Base-by-base conservation (phyloP, 2,329 filamentous ascomycete species). In the Trichoderma koningiopsis region DNA sequence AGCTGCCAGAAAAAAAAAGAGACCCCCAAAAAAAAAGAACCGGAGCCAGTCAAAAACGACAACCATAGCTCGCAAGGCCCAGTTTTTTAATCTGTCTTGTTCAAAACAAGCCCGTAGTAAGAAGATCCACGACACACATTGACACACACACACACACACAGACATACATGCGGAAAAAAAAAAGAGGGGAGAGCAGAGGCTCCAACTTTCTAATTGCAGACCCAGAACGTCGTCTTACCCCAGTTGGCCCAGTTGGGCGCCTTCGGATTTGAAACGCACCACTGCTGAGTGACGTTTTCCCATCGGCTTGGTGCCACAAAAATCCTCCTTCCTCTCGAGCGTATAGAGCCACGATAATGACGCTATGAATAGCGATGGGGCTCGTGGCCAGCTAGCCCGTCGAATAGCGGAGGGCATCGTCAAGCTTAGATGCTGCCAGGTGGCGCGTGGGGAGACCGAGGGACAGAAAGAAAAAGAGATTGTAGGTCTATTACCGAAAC, bases 171-270 rank as follows among this genome's bases (percentile, higher is more conserved):
- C 6, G 16, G 13, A 10, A n/a, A n/a, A 43, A 43, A 43, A 40
- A 40, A 40, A 40, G 37, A 40, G 40, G 16, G 40, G 62, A 24
- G 22, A 13, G 47, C 4, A 13, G 62, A 37, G 62, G 62, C 27
- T 29, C 31, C 63, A 53, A 66, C 58, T 66, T 66, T 66, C 63
- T 55, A 58, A n/a, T 47, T 66, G 63, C 63, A 66, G 63, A 58
- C 63, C 63, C 37, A 66, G 63, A 49, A 66, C 63, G 37, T 53
- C 57, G 57, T 43, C 40, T 55, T 66, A 58, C 63, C 63, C 63
- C 63, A 66, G 63, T 66, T 58, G 53, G 63, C 63, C 63, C 63
- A 66, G 63, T 66, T 58, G 53, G 63, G 63, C 53, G 63, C 40
- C 7, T 66, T 19, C 53, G 22, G 63, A 66, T 40, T 57, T 68